Evolutionary conservation across 495 filamentous ascomycete genomes (phyloP).

Genomic region (Hypoxylon lenormandii): DNA sequence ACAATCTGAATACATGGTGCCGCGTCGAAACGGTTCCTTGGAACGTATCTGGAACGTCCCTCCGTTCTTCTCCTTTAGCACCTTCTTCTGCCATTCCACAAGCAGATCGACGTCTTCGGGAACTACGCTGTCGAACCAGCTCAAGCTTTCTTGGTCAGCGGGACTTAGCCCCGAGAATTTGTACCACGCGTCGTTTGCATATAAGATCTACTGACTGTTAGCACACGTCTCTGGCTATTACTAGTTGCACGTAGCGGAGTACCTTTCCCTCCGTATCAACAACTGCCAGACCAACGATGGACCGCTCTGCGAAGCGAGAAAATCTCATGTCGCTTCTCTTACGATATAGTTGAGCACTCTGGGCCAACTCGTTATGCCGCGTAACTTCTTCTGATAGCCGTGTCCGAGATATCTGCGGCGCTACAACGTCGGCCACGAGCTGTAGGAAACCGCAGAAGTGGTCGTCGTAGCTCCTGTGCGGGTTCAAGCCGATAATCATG

Average conservation of each 20-base stretch:
- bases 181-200: slow-evolving; percentile 44
- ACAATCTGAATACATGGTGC: slow-evolving; percentile 38
- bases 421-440: slow-evolving; percentile 23
- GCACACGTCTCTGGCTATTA: not conserved
- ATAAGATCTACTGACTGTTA: slow-evolving; percentile 29
- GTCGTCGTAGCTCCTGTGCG: slow-evolving; percentile 56
- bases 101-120: slow-evolving; percentile 40
- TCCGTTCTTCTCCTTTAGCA: slow-evolving; percentile 38
- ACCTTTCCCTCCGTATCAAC: slow-evolving; percentile 35
- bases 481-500: slow-evolving; percentile 60
- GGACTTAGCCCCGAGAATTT: slow-evolving; percentile 36
- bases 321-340: slow-evolving; percentile 43
- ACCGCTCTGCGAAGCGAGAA: slow-evolving; percentile 41
- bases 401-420: slow-evolving; percentile 34
- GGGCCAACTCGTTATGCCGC: slow-evolving; percentile 37
- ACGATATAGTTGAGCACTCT: slow-evolving; percentile 35
- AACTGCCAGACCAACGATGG: slow-evolving; percentile 39
- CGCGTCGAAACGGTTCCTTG: slow-evolving; percentile 36
- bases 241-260: not conserved
- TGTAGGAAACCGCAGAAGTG: slow-evolving; percentile 50
- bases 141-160: slow-evolving; percentile 24
- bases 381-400: slow-evolving; percentile 39
- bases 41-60: slow-evolving; percentile 46
- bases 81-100: slow-evolving; percentile 30
- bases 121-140: slow-evolving; percentile 39